These are phyloP conservation scores for Lichtheimia ramosa DNA, from an alignment of 371 early-diverging fungal species.

Conservation along the genomic window DNA sequence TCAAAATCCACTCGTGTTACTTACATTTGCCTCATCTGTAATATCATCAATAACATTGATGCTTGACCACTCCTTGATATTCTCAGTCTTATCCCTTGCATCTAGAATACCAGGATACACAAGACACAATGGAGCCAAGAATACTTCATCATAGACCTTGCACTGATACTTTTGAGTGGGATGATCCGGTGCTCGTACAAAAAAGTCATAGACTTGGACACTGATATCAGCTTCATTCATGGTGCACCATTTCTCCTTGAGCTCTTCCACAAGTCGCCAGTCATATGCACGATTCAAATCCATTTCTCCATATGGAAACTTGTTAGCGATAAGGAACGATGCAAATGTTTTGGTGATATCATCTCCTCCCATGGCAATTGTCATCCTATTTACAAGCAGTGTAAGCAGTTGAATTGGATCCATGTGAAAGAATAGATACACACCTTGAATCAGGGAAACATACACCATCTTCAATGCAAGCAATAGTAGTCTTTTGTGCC, in stretches of 20 bases:
- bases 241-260: constrained; percentile 82
- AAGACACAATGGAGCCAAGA: constrained; percentile 71
- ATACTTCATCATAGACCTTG: constrained; percentile 87
- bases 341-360: constrained; percentile 79
- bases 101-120: constrained; percentile 59
- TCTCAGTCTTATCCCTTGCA: constrained; percentile 17
- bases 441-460: constrained; percentile 69
- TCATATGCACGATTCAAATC: constrained; percentile 64
- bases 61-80: constrained; percentile 18
- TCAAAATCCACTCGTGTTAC: background rate
- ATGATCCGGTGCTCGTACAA: constrained; percentile 71
- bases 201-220: constrained; percentile 80
- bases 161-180: constrained; percentile 74
- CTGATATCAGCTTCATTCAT: constrained; percentile 82
- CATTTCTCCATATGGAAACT: constrained; percentile 77
- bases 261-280: constrained; percentile 68
- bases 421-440: background rate
- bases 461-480: constrained; percentile 87
- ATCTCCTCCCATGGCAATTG: constrained; percentile 74
- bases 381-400: constrained; percentile 14
- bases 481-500: constrained; percentile 81
- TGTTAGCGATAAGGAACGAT: constrained; percentile 60
- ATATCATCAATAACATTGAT: constrained; percentile 36
- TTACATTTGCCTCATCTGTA: constrained; percentile 35
- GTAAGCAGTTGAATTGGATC: background rate